Base-by-base conservation (phyloP, 2,329 filamentous ascomycete genomes). In the Cladosporium cucumerinum region DNA sequence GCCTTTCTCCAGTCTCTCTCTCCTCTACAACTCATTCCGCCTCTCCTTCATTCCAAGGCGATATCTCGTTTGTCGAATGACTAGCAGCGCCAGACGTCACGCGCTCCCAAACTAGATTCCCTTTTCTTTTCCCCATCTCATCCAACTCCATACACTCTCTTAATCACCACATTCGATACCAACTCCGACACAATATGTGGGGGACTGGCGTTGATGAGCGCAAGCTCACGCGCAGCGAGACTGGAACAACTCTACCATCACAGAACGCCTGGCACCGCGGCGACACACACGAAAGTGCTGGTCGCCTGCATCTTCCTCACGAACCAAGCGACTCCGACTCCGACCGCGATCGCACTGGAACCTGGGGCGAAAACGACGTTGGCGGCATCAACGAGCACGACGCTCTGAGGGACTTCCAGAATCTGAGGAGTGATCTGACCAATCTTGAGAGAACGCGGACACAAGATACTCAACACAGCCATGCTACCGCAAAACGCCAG, bases 331-430 rank as follows among this genome's bases (percentile, higher is more conserved):
- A 73, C 28, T 68, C 70, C 8, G 71, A 74, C 61, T 68, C 69
- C 16, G 68, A 74, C 32, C 58, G 65, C 77, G 72, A 75, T 74
- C 70, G 71, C 51, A 70, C 65, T 58, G 85, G 86, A 36, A 86
- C 84, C 23, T 89, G 87, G 87, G 87, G 87, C 16, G 87, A 89
- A 73, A 77, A 80, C 54, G 85, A 87, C 72, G 79, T 81, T 30
- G 86, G 85, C 5, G 82, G 82, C 26, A 80, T 82, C 11, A 83
- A 81, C 70, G 80, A 82, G 46, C 76, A 77, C 11, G 77, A 78
- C 54, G 86, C 87, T 12, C 85, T 86, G 81, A 80, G 85, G 66
- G 86, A 89, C 23, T 86, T 82, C 64, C 82, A 87, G 68, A 81
- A 82, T 49, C 81, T 89, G 73, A 79, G 83, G 43, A 78, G 79